phyloP scores from a whole-genome alignment of 495 filamentous ascomycete genomes.

The Gamarada debralockiae region DNA sequence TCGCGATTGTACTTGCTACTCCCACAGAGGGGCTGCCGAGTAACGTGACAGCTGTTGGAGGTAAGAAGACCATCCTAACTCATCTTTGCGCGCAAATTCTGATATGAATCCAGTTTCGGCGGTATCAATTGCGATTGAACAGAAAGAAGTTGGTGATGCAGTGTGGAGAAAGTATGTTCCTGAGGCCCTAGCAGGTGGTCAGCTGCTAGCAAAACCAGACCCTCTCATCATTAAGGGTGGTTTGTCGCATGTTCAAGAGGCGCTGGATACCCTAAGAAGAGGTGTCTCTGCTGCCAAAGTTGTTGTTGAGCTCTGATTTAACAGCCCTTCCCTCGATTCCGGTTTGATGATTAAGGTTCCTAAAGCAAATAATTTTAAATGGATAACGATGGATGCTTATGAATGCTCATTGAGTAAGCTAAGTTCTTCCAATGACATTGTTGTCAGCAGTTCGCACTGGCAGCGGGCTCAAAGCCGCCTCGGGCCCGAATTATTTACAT shows the following conservation, averaged over 20 bases:
- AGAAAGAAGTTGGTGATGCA: not conserved
- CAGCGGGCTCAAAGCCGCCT: too few relatives aligned
- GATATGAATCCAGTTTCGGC: not conserved
- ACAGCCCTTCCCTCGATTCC: too few relatives aligned
- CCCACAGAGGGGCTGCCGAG: not conserved
- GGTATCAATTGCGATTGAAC: not conserved
- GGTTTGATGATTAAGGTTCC: too few relatives aligned
- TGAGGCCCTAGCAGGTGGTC: not conserved
- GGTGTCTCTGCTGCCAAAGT: conserved; percentile 16
- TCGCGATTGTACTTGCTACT: not conserved
- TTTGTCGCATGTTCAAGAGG: conserved; percentile 10
- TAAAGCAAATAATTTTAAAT: too few relatives aligned
- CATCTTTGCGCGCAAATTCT: too few relatives aligned
- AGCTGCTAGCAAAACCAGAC: conserved; percentile 23
- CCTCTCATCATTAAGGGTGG: conserved; percentile 24
- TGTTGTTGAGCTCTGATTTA: conserved; percentile 8
- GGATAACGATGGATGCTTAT: too few relatives aligned
- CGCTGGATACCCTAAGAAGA: conserved; percentile 2
- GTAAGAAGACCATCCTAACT: not conserved
- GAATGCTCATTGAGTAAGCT: too few relatives aligned
- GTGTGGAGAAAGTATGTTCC: conserved; percentile 1
- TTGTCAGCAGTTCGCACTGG: too few relatives aligned
- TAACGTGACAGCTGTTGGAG: not conserved
- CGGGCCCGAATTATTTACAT: too few relatives aligned
- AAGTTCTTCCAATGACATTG: too few relatives aligned